phyloP scores from a whole-genome alignment of 129 eudicot genomes.

The Heracleum sosnowskyi region DNA sequence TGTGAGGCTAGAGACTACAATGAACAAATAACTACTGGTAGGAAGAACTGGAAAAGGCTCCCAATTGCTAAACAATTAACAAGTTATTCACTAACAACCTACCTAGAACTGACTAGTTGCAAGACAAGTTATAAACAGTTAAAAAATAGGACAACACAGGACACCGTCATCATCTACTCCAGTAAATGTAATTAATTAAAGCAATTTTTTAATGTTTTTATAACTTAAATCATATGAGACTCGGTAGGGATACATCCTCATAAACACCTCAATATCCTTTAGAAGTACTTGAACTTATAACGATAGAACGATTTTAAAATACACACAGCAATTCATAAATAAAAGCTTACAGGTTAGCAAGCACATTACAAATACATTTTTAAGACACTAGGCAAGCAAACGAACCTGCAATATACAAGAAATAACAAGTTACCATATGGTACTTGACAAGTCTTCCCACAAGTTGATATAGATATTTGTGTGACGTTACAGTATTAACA shows the following conservation, averaged over 20 bases:
- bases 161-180: not conserved
- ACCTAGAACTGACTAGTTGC: not conserved
- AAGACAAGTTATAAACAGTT: not conserved
- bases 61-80: not conserved
- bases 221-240: not conserved
- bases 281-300: not conserved
- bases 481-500: constrained; percentile 82
- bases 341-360: not conserved
- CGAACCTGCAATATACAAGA: constrained; percentile 92
- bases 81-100: not conserved
- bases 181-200: not conserved
- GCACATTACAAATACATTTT: not conserved
- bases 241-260: not conserved
- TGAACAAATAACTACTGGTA: not conserved
- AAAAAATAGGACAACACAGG: not conserved
- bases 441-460: constrained; percentile 82
- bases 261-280: not conserved
- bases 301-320: not conserved
- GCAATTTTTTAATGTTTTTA: not conserved
- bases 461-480: constrained; percentile 67
- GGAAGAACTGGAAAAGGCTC: not conserved
- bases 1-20: not conserved
- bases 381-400: not conserved
- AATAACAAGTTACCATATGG: constrained; percentile 96
- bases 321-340: not conserved